These are phyloP conservation scores for Phytophthora sojae DNA, from an alignment of 352 stramenopile genomes.

Conservation along the genomic window DNA sequence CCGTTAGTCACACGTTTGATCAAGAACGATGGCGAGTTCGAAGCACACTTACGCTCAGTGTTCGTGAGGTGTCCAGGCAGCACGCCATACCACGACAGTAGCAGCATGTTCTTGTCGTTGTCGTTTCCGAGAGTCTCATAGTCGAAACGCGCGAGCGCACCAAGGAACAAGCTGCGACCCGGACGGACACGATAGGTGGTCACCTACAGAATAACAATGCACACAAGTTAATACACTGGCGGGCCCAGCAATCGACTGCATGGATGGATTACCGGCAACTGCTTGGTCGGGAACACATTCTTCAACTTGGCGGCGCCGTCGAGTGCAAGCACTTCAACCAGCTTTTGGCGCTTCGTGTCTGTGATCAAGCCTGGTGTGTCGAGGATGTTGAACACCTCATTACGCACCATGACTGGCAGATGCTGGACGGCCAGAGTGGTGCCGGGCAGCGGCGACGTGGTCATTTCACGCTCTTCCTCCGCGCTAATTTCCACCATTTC, in stretches of 20 bases:
- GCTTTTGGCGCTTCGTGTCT: conserved; percentile 77
- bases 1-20: background rate
- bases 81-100: conserved; percentile 87
- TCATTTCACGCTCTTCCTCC: conserved; percentile 78
- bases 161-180: conserved; percentile 81
- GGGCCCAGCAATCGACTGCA: background rate
- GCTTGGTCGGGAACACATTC: conserved; percentile 82
- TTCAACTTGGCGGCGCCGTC: conserved; percentile 70
- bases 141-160: conserved; percentile 78
- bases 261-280: conserved; percentile 57
- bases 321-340: conserved; percentile 80
- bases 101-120: conserved; percentile 63
- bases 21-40: background rate
- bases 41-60: conserved; percentile 67
- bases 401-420: conserved; percentile 79
- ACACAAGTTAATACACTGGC: background rate
- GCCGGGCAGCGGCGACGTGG: conserved; percentile 90
- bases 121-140: conserved; percentile 58
- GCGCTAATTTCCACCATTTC: conserved; percentile 78
- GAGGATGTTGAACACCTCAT: conserved; percentile 85
- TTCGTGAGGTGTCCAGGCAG: conserved; percentile 84
- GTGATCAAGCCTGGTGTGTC: conserved; percentile 86
- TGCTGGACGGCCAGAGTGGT: conserved; percentile 91
- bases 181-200: conserved; percentile 74
- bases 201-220: conserved; percentile 40